Evolutionary conservation across 345 rosid genomes (phyloP).

Genomic region (Gossypium mustelinum): DNA sequence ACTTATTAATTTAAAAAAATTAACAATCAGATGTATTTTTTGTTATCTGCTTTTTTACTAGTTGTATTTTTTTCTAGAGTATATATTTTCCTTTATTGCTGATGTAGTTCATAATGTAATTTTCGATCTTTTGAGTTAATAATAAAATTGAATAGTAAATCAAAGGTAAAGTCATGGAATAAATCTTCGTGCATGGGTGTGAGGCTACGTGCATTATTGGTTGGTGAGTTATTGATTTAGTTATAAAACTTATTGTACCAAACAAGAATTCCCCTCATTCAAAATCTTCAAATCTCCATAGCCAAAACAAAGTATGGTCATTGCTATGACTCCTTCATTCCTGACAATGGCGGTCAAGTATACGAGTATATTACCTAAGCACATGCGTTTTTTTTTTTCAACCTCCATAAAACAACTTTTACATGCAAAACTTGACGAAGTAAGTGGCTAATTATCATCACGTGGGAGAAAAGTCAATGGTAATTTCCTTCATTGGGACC

Average conservation of each 20-base stretch:
- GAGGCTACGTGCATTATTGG: conserved; percentile 12
- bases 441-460: background rate
- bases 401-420: conserved; percentile 1
- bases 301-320: conserved; percentile 6
- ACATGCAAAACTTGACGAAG: background rate
- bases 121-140: too few species aligned
- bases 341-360: background rate
- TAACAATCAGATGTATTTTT: too few species aligned
- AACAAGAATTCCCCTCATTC: conserved; percentile 16
- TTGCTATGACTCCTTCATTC: conserved; percentile 25
- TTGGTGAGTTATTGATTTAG: conserved; percentile 18
- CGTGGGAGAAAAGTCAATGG: too few species aligned
- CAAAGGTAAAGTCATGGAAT: conserved; percentile 22
- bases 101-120: too few species aligned
- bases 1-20: too few species aligned
- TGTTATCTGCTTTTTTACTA: too few species aligned
- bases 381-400: conserved; percentile 13
- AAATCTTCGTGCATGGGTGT: background rate
- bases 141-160: conserved; percentile 16
- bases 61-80: too few species aligned
- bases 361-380: conserved; percentile 10
- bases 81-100: too few species aligned
- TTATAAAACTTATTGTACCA: conserved; percentile 20
- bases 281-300: conserved; percentile 21
- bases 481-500: background rate